Evolutionary conservation across 2,329 filamentous ascomycete genomes (phyloP).

Genomic region (Epichloe scottii): DNA sequence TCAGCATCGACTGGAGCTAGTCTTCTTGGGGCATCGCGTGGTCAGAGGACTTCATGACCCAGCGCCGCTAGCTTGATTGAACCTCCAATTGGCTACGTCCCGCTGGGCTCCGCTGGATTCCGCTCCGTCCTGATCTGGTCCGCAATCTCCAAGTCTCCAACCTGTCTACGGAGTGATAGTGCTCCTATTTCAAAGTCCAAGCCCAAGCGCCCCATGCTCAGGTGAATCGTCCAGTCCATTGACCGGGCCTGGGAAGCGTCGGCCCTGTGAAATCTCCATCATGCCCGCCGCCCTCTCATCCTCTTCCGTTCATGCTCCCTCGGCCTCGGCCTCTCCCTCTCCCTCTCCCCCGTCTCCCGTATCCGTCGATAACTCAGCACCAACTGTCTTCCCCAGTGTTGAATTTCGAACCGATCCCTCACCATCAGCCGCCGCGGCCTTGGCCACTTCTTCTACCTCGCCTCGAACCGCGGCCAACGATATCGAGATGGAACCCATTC

Average conservation of each 20-base stretch:
- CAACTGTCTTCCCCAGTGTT: constrained; percentile 1
- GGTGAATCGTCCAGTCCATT: background rate
- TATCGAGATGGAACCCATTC: constrained; percentile 45
- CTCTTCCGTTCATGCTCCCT: background rate
- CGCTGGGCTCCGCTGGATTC: background rate
- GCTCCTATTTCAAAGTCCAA: background rate
- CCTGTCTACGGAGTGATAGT: background rate
- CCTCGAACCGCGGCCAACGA: constrained; percentile 19
- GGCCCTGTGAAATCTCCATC: constrained; percentile 4
- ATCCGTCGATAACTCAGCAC: background rate
- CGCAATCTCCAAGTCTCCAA: background rate
- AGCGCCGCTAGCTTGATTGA: background rate
- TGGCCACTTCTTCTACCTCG: constrained; percentile 8
- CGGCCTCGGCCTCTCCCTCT: background rate
- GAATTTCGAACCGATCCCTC: constrained; percentile 1
- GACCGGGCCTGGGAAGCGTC: constrained; percentile 3
- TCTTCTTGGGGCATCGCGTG: background rate
- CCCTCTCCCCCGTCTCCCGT: background rate
- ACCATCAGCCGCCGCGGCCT: constrained; percentile 2
- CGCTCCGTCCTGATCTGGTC: background rate
- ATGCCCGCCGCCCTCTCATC: constrained; percentile 6
- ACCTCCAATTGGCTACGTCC: constrained; percentile 1
- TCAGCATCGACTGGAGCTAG: background rate
- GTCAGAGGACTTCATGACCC: background rate
- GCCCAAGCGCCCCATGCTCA: constrained; percentile 3